These are phyloP conservation scores for Suillus ampliporus DNA, from an alignment of 768 basidiomycete species.

Conservation along the genomic window DNA sequence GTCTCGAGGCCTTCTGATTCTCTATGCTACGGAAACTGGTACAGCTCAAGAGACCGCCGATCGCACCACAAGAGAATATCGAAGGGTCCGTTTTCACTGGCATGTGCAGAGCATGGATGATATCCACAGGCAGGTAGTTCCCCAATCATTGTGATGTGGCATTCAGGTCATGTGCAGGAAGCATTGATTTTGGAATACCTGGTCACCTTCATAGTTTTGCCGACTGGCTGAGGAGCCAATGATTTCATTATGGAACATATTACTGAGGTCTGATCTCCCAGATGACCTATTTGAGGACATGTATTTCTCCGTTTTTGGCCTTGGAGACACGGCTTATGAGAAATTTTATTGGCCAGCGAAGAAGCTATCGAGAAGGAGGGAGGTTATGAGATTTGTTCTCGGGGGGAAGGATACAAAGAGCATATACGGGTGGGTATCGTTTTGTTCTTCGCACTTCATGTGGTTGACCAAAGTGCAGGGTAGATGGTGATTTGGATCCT, in stretches of 20 bases:
- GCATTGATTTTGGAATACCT: constrained; percentile 69
- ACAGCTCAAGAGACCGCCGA: constrained; percentile 85
- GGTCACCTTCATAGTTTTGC: constrained; percentile 81
- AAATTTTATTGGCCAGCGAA: constrained; percentile 95
- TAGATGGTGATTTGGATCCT: constrained; percentile 74
- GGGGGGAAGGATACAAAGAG: constrained; percentile 89
- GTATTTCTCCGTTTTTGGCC: constrained; percentile 78
- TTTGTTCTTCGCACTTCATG: neutral
- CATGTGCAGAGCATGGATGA: constrained; percentile 38
- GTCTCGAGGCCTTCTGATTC: constrained; percentile 56
- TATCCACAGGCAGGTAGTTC: constrained; percentile 34
- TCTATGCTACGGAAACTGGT: constrained; percentile 94
- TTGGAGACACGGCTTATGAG: constrained; percentile 88
- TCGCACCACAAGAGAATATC: constrained; percentile 72
- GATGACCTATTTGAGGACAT: constrained; percentile 80
- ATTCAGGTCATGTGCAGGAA: constrained; percentile 45
- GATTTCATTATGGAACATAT: constrained; percentile 75
- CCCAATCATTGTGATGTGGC: neutral
- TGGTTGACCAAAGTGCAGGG: constrained; percentile 44
- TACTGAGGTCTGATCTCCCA: constrained; percentile 80
- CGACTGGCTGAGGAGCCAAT: constrained; percentile 86
- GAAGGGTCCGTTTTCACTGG: constrained; percentile 60
- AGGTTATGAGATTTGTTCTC: constrained; percentile 63
- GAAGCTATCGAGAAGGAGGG: constrained; percentile 72
- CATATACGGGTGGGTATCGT: constrained; percentile 68